Evolutionary conservation across 495 filamentous ascomycete genomes (phyloP), one percentile per base, ranked within the genome.

Genomic region (Penicillium daleae): DNA sequence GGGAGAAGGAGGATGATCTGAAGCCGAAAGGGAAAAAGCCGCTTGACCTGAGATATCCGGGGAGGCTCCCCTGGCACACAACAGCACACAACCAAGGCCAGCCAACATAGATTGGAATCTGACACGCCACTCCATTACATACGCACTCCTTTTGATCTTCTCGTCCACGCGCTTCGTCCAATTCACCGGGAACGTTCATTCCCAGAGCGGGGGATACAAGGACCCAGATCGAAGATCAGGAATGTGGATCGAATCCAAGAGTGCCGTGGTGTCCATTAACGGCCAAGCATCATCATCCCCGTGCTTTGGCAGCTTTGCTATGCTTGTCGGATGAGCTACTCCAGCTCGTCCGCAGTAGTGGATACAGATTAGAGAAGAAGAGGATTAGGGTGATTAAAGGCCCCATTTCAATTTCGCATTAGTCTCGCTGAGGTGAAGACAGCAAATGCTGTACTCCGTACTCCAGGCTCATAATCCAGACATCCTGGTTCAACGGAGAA

Each of bases 151-250:
- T 46, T 4, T 26, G 4, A 49, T n/a, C 29, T 31, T 7, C 29
- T 31, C 7, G 4, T 31, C 7, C 7, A 4, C 29, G 3, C 29
- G 4, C 29, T 7, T 7, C 29, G 4, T 31, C 7, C 29, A 31
- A 3, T 31, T 31, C 29, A 35, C 51, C 51, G 51, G 12, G 53
- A 56, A 19, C 53, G 32, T 56, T 26, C 31, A 32, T 56, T 50
- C 57, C 32, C 31, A 59, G 56, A 51, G 24, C 56, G 39, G 56
- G 32, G 53, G 24, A n/a, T 10, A 15, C 4, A 15, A 10, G 35
- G 35, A 39, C 15, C 32, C 21, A 40, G 35, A 56, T 42, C 53
- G 39, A 48, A 58, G 57, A 59, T 59, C 24, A 59, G 32, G 57
- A 51, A 59, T 59, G 57, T 59, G 57, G 57, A 39, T 33, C 57